A percentile compares a stretch with the other conserved stretches of the same genome.
These are phyloP conservation scores for Nissolia schottii DNA, from an alignment of 306 rosid species.

Conservation along the genomic window DNA sequence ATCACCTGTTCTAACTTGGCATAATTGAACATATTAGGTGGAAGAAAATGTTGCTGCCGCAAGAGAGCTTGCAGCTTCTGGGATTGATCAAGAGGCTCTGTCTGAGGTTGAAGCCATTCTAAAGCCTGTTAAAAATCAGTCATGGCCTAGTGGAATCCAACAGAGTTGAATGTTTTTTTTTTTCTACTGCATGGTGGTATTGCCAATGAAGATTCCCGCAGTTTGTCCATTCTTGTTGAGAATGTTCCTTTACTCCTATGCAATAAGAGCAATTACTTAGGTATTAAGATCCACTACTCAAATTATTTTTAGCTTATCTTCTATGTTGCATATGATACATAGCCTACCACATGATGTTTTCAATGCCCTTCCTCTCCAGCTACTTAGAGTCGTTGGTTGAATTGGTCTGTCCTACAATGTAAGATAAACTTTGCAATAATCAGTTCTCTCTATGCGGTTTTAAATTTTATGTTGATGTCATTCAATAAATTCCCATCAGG, in stretches of 20 bases:
- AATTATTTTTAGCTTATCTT: background rate
- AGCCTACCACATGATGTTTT: background rate
- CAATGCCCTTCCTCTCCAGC: background rate
- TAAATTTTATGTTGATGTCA: background rate
- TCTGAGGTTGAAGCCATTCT: slow-evolving; percentile 73
- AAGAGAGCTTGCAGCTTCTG: slow-evolving; percentile 53
- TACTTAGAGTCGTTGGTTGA: background rate
- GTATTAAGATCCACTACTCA: background rate
- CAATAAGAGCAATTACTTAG: background rate
- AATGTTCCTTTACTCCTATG: slow-evolving; percentile 6
- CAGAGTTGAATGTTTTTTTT: slow-evolving; percentile 47
- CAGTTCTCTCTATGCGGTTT: background rate
- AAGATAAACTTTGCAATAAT: background rate
- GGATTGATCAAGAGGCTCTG: slow-evolving; percentile 60
- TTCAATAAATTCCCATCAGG: background rate
- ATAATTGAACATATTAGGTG: slow-evolving; percentile 48
- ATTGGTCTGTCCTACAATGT: background rate
- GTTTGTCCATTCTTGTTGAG: slow-evolving; percentile 1
- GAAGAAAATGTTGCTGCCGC: slow-evolving; percentile 88
- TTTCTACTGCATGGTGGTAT: background rate
- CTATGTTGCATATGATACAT: background rate
- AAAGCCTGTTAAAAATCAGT: slow-evolving; percentile 71
- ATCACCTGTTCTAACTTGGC: slow-evolving; percentile 8
- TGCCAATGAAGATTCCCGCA: background rate
- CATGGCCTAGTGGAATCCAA: slow-evolving; percentile 93